Base-by-base conservation (phyloP, 228 moss, liverwort and hornwort genomes). In the Sphagnum magellanicum region DNA sequence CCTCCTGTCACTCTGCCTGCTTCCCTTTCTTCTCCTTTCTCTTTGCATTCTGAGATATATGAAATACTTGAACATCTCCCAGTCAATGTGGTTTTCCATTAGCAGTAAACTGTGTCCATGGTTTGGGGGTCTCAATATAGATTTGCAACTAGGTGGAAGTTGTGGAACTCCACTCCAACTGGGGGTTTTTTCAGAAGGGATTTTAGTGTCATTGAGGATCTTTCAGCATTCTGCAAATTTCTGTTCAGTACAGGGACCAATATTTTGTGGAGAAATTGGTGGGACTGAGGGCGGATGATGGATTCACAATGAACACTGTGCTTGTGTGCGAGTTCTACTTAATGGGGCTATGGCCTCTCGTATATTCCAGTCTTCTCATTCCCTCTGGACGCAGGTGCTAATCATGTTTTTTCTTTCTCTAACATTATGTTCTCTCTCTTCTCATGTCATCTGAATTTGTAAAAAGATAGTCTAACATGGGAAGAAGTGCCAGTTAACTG, bases 221-320 rank as follows among this genome's bases (percentile, higher is more conserved):
- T 64, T 10, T 49, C 63, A 32, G 16, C 17, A 64, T 64, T 64
- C 16, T 64, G 14, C 13, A 5, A 55, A 69, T 60, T 72, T 48
- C 17, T 70, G 66, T 81, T 78, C 81, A 85, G 85, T 89, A 85
- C 84, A 91, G 93, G 67, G 93, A 98, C 75, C 81, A 73, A 6
- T 98, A 93, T 72, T 93, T 98, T 73, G 64, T 93, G 61, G 83
- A 93, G 79, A 93, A 93, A 78, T 83, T 93, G 4, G 64, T 84
- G 48, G 81, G 80, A 14, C 70, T 98, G 1, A 81, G 83, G 61
- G 74, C 75, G 15, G 68, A 86, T 66, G 97, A 97, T 66, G 93
- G 90, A 50, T 97, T 93, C 68, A 57, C 50, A 52, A 85, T 97
- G 70, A 93, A 97, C 69, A 81, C 87, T 50, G 71, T 97, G 60